Conservation (phyloP, 306 rosid species). For the Crataegus laevigata region DNA sequence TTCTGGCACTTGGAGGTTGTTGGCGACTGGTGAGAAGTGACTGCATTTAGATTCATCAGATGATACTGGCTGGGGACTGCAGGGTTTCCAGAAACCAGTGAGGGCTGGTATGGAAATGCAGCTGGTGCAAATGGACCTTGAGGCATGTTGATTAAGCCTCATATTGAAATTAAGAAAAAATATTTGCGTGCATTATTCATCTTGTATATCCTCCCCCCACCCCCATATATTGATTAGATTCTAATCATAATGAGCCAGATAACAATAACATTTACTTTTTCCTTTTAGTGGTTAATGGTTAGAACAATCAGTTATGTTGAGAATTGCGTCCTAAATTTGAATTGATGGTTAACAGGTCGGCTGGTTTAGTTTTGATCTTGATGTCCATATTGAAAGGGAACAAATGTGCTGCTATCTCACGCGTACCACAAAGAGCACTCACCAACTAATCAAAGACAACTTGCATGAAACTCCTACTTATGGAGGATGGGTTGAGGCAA, state of each 20-base stretch:
- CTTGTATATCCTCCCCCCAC: neutral
- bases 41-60: neutral
- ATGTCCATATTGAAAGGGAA: conserved; percentile 82
- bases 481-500: conserved; percentile 98
- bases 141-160: neutral
- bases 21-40: neutral
- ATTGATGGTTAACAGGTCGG: conserved; percentile 56
- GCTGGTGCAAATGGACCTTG: neutral
- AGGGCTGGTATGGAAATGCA: neutral
- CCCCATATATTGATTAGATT: neutral
- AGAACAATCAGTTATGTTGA: conserved; percentile 5
- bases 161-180: neutral
- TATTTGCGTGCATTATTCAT: neutral
- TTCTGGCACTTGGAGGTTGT: neutral
- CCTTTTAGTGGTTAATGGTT: neutral
- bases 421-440: conserved; percentile 83
- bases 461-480: conserved; percentile 96
- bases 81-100: neutral
- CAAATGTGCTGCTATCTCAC: conserved; percentile 98
- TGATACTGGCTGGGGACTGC: neutral
- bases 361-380: conserved; percentile 98
- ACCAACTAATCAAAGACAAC: conserved; percentile 82
- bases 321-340: conserved; percentile 13
- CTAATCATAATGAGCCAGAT: neutral
- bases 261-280: conserved; percentile 3